Evolutionary conservation across 495 filamentous ascomycete species (phyloP).

Genomic region (Penicillium manginii): DNA sequence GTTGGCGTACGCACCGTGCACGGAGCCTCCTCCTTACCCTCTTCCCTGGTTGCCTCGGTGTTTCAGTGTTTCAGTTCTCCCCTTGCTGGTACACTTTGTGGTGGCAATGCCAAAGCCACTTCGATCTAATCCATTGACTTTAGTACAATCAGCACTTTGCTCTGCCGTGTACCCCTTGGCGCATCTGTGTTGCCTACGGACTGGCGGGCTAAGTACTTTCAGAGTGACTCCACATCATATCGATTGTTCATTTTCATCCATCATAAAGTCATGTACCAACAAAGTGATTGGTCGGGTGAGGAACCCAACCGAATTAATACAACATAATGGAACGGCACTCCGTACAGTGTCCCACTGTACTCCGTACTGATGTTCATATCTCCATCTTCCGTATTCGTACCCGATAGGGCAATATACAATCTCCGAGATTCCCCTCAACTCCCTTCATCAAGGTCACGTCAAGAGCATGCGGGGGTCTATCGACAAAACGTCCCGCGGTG

Average conservation of each 20-base stretch:
- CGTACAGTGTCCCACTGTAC: no score
- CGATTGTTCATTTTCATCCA: conserved; percentile 1
- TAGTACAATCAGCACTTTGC: conserved; percentile 10
- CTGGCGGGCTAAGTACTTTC: not conserved
- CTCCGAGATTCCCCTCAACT: not conserved
- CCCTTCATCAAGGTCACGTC: conserved; percentile 3
- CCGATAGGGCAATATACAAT: not conserved
- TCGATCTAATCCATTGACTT: conserved; percentile 7
- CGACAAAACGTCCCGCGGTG: conserved; percentile 13
- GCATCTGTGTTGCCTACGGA: not conserved
- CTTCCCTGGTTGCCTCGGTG: conserved; percentile 8
- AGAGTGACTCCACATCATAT: conserved; percentile 1
- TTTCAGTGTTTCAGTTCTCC: conserved; percentile 12
- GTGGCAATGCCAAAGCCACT: conserved; percentile 17
- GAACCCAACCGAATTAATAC: not conserved
- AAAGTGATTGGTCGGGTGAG: not conserved
- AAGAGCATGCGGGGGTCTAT: conserved; percentile 25
- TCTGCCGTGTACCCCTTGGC: conserved; percentile 7
- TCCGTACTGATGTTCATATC: no score
- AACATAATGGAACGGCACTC: no score
- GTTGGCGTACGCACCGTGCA: conserved; percentile 12
- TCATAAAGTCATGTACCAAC: not conserved
- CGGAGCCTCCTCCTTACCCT: conserved; percentile 6
- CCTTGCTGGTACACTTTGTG: conserved; percentile 12
- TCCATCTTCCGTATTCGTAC: not conserved